Base-by-base conservation (phyloP, 768 basidiomycete genomes). In the Coprinopsis sp. region DNA sequence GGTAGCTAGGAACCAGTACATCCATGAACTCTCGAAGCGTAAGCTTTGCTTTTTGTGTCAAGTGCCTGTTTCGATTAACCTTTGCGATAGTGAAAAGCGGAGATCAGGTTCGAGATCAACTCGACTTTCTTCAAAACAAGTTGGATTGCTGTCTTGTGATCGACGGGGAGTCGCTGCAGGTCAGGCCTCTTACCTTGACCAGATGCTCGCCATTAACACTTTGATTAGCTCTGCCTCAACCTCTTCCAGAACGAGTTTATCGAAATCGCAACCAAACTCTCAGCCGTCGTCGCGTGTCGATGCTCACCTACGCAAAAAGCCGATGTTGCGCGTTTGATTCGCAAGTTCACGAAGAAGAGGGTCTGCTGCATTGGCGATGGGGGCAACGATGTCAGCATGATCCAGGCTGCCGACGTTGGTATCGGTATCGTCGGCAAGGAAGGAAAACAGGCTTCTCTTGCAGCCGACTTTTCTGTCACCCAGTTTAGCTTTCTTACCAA, bases 341-440 rank as follows among this genome's bases (percentile, higher is more conserved):
- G 96, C 6, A 73, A 78, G 14, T 83, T 84, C 60, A 96, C 95
- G 2, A 87, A 82, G 68, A 98, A 97, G 64, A 82, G 95, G 0
- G 95, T 99, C 0, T 98, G 95, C 64, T 98, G 96, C 61, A 98
- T 98, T 49, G 96, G 96, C 2, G 96, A 99, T 67, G 96, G 96
- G 27, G 96, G 96, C 3, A 99, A 99, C 63, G 96, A 99, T 62
- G 96, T 99, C 52, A 92, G 90, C 63, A 99, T 99, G 96, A 99
- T 99, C 51, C 96, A 98, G 60, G 96, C 96, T 1, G 96, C 96
- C 2, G 92, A 98, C 58, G 93, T 99, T 49, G 95, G 93, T 42
- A 82, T 99, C 25, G 96, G 96, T 18, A 98, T 99, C 53, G 96
- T 98, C 14, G 96, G 96, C 16, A 98, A 99, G 64, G 96, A 98